Evolutionary conservation across 371 early-diverging fungal genomes (phyloP).

Genomic region (Mortierella sp.): DNA sequence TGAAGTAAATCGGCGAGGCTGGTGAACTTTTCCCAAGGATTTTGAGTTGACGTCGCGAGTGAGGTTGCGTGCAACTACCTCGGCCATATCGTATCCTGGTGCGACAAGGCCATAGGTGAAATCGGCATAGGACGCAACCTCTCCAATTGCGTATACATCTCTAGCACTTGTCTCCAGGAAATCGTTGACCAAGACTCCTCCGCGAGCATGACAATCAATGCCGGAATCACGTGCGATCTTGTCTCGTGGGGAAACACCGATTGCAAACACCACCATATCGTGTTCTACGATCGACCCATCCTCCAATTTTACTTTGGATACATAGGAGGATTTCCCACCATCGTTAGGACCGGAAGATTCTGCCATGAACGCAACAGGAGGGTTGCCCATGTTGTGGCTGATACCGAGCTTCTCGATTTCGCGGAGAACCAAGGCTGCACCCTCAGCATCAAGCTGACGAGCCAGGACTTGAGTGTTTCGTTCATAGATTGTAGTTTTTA

Average conservation of each 20-base stretch:
- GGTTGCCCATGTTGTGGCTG: constrained; percentile 50
- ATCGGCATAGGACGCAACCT: constrained; percentile 66
- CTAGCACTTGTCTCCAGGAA: constrained; percentile 60
- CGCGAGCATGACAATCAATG: constrained; percentile 57
- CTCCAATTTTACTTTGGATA: constrained; percentile 35
- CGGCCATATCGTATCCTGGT: constrained; percentile 81
- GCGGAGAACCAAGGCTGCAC: constrained; percentile 59
- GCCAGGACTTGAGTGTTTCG: constrained; percentile 64
- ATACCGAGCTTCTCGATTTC: constrained; percentile 71
- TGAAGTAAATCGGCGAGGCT: constrained; percentile 61
- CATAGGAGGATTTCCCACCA: neutral
- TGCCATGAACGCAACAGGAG: constrained; percentile 54
- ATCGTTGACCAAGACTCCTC: constrained; percentile 71
- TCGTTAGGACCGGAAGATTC: constrained; percentile 13
- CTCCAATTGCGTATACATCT: constrained; percentile 76
- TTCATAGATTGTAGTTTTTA: constrained; percentile 68
- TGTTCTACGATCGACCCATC: constrained; percentile 48
- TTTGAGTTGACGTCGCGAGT: constrained; percentile 43
- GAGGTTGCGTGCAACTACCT: constrained; percentile 69
- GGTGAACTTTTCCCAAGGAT: constrained; percentile 39
- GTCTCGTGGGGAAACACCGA: constrained; percentile 73
- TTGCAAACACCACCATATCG: constrained; percentile 70
- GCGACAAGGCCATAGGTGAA: constrained; percentile 73
- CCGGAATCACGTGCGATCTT: constrained; percentile 62
- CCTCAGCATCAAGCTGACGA: constrained; percentile 72